A percentile compares a stretch with the other conserved stretches of the same genome.
Evolutionary conservation across 129 eudicot genomes (phyloP).

Genomic region (Flaveria sonorensis): DNA sequence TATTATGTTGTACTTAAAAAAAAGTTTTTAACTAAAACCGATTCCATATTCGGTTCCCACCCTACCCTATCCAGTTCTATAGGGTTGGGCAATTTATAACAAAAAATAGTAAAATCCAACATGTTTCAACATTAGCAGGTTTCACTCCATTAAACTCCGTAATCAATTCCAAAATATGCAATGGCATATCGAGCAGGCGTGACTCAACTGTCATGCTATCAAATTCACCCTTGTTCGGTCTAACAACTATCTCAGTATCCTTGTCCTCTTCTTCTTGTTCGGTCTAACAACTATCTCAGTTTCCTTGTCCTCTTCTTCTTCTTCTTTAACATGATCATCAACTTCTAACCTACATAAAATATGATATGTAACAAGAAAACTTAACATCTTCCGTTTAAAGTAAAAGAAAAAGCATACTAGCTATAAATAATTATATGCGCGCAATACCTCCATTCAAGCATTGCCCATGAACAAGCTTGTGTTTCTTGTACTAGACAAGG

Average conservation of each 20-base stretch:
- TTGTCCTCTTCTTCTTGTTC: no score
- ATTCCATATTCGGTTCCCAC: no score
- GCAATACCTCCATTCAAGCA: constrained; percentile 18
- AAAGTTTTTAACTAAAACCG: no score
- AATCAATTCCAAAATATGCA: constrained; percentile 14
- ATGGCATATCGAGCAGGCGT: constrained; percentile 7
- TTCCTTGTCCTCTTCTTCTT: no score
- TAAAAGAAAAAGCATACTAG: not conserved
- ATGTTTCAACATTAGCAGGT: no score
- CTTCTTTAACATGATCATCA: not conserved
- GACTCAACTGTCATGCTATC: constrained; percentile 5
- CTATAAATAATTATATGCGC: not conserved
- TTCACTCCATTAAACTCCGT: no score
- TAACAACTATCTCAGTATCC: not conserved
- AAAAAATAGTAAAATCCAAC: no score
- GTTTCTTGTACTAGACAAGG: not conserved
- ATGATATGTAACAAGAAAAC: not conserved
- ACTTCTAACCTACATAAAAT: constrained; percentile 13
- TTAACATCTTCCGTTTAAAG: no score
- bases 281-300: no score
- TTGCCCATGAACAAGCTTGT: not conserved
- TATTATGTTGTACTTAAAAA: no score
- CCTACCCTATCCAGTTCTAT: no score
- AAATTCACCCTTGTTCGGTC: not conserved
- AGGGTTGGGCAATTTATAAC: no score